These are phyloP conservation scores for Erythrophleum fordii DNA, from an alignment of 306 rosid genomes.

Conservation along the genomic window DNA sequence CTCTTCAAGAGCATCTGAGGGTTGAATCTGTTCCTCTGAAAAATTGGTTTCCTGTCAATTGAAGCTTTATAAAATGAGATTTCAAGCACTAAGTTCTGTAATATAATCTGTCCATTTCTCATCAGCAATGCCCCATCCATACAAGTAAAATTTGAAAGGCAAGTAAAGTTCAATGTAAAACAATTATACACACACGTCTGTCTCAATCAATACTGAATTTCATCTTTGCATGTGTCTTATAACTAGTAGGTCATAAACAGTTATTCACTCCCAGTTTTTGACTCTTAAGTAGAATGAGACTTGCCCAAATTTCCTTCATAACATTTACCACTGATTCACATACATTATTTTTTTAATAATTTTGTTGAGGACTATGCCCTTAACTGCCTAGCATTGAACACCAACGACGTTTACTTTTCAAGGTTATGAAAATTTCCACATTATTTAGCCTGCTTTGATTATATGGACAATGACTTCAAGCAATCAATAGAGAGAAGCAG, in stretches of 20 bases:
- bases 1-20: slow-evolving; percentile 79
- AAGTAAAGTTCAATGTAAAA: background rate
- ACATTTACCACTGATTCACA: background rate
- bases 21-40: slow-evolving; percentile 76
- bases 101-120: background rate
- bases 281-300: background rate
- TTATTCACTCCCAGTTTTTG: background rate
- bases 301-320: background rate
- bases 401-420: background rate
- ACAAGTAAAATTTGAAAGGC: background rate
- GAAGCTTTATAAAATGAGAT: slow-evolving; percentile 32
- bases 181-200: background rate
- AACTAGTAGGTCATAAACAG: background rate
- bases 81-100: slow-evolving; percentile 5
- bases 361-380: background rate
- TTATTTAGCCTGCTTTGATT: background rate
- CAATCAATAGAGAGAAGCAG: background rate
- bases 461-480: background rate
- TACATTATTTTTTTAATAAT: background rate
- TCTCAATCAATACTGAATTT: background rate
- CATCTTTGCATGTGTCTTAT: background rate
- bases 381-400: slow-evolving; percentile 16
- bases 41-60: slow-evolving; percentile 70
- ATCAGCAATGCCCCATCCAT: background rate
- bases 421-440: background rate